A percentile compares a stretch with the other conserved stretches of the same genome.
Conservation (phyloP, 1,284 basidiomycete genomes). For the Tilletiopsis washingtonensis region DNA sequence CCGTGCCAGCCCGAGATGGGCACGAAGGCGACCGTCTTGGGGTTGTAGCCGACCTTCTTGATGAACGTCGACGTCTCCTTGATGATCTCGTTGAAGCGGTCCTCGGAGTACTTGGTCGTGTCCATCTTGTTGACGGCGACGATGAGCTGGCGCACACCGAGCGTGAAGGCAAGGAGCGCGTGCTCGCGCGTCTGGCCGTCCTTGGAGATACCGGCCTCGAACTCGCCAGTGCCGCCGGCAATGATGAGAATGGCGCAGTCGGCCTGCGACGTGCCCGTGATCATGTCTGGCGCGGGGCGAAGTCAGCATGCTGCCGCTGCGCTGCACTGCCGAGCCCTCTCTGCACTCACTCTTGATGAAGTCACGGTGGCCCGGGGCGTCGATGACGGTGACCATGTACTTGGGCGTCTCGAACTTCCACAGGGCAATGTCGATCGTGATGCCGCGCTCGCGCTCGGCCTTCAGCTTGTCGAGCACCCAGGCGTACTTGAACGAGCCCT, state of each 20-base stretch:
- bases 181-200: constrained; percentile 99
- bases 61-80: constrained; percentile 99
- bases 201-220: constrained; percentile 99
- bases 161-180: constrained; percentile 98
- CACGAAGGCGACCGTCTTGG: constrained; percentile 95
- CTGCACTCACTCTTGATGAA: constrained; percentile 82
- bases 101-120: constrained; percentile 97
- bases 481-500: constrained; percentile 93
- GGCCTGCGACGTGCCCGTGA: constrained; percentile 56
- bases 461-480: constrained; percentile 99
- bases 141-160: constrained; percentile 99
- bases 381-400: constrained; percentile 67
- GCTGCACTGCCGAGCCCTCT: neutral
- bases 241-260: constrained; percentile 71
- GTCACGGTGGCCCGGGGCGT: constrained; percentile 99
- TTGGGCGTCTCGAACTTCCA: constrained; percentile 49
- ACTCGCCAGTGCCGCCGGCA: constrained; percentile 97
- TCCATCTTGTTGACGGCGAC: constrained; percentile 99
- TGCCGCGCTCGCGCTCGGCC: constrained; percentile 98
- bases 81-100: constrained; percentile 99
- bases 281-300: constrained; percentile 63
- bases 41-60: constrained; percentile 99
- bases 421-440: constrained; percentile 96
- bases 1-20: constrained; percentile 99
- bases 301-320: neutral